Evolutionary conservation across 225 moss, liverwort and hornwort genomes (phyloP).

Genomic region (Lunularia cruciata): DNA sequence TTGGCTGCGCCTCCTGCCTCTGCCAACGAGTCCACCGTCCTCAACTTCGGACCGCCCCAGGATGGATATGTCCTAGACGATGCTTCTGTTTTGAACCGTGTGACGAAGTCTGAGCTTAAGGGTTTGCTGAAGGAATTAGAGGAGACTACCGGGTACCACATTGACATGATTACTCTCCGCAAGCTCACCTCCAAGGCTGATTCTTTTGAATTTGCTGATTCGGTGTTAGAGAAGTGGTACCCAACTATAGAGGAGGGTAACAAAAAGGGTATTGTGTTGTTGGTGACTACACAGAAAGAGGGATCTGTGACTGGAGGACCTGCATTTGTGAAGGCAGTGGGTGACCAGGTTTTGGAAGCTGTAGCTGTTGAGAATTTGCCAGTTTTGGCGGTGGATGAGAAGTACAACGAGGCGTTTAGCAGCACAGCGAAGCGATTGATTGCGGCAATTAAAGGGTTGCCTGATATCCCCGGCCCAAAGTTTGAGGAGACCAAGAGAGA

Average conservation of each 20-base stretch:
- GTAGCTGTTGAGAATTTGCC: slow-evolving; percentile 85
- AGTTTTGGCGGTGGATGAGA: slow-evolving; percentile 93
- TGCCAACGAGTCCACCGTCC: slow-evolving; percentile 74
- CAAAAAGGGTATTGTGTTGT: slow-evolving; percentile 88
- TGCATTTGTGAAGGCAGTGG: slow-evolving; percentile 71
- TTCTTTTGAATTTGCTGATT: slow-evolving; percentile 95
- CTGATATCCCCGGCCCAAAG: slow-evolving; percentile 68
- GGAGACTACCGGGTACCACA: slow-evolving; percentile 69
- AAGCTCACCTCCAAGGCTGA: slow-evolving; percentile 86
- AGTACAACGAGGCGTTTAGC: slow-evolving; percentile 98
- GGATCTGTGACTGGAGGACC: slow-evolving; percentile 95
- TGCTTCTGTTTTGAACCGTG: slow-evolving; percentile 87
- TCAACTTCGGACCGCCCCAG: slow-evolving; percentile 64
- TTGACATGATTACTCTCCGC: slow-evolving; percentile 79
- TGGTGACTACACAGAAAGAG: slow-evolving; percentile 96
- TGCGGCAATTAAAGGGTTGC: slow-evolving; percentile 68
- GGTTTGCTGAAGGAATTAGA: slow-evolving; percentile 74
- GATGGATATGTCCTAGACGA: slow-evolving; percentile 81
- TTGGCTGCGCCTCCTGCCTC: slow-evolving; percentile 34
- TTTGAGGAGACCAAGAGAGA: slow-evolving; percentile 93
- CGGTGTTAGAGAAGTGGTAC: slow-evolving; percentile 97
- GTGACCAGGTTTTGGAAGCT: slow-evolving; percentile 74
- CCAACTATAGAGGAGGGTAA: slow-evolving; percentile 87
- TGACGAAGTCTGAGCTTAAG: slow-evolving; percentile 87
- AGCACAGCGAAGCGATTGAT: slow-evolving; percentile 85